Conservation (phyloP, 345 rosid species). For the Viola odorata region DNA sequence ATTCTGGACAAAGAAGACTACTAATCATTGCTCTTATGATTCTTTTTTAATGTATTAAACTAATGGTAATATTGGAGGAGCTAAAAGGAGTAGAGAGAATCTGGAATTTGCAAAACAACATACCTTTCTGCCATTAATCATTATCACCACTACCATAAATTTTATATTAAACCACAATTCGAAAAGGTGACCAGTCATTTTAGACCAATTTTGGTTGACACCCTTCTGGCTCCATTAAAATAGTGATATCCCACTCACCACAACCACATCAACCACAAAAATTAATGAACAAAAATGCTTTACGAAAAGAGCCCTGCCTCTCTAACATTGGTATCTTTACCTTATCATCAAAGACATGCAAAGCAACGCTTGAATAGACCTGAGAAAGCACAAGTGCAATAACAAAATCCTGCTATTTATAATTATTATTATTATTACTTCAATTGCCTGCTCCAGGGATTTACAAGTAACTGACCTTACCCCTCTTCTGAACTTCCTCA, state of each 20-base stretch:
- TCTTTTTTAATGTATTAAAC: no score
- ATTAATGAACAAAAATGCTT: neutral
- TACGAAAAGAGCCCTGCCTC: neutral
- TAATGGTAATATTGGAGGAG: no score
- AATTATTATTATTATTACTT: slow-evolving; percentile 9
- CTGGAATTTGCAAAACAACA: no score
- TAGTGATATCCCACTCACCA: neutral
- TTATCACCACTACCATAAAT: no score
- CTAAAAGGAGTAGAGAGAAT: no score
- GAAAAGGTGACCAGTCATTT: neutral
- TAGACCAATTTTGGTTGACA: neutral
- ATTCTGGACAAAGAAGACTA: no score
- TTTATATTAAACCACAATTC: neutral
- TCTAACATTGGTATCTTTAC: neutral
- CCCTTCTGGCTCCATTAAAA: neutral
- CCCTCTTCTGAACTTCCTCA: slow-evolving; percentile 2
- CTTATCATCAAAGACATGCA: slow-evolving; percentile 2
- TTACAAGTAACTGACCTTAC: slow-evolving; percentile 20
- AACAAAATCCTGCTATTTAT: neutral
- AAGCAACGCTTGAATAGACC: neutral
- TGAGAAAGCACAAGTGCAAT: slow-evolving; percentile 1
- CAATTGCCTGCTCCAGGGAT: slow-evolving; percentile 22
- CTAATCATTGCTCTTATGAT: no score
- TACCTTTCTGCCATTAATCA: no score
- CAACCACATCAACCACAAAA: neutral